Evolutionary conservation across 495 filamentous ascomycete genomes (phyloP).

Genomic region (Lineolata rhizophorae): DNA sequence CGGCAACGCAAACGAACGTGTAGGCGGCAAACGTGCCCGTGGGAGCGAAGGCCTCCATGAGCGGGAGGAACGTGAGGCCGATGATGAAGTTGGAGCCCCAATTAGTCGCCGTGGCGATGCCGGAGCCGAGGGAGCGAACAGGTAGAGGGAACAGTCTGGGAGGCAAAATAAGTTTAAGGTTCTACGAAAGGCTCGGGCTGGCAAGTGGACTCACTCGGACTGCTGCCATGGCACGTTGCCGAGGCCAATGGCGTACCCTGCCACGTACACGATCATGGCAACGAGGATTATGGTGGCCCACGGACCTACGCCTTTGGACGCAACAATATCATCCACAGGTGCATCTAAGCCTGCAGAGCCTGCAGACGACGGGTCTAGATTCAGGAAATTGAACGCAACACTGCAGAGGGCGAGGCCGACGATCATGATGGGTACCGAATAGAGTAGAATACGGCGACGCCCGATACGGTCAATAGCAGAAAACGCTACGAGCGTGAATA

Average conservation of each 20-base stretch:
- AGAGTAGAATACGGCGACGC: slow-evolving; percentile 58
- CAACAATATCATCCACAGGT: too few relatives aligned
- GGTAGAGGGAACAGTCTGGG: slow-evolving; percentile 49
- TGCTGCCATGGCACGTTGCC: slow-evolving; percentile 92
- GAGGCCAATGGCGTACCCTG: slow-evolving; percentile 67
- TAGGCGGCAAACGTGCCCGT: slow-evolving; percentile 64
- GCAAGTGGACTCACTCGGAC: slow-evolving; percentile 29
- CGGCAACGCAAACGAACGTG: slow-evolving; percentile 39
- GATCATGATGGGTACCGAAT: slow-evolving; percentile 70
- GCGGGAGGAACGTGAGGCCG: slow-evolving; percentile 63
- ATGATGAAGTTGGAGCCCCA: slow-evolving; percentile 81
- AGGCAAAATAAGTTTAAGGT: neutral
- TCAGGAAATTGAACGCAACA: slow-evolving; percentile 40
- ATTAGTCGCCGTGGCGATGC: slow-evolving; percentile 68
- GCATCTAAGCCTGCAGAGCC: too few relatives aligned
- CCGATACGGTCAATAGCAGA: slow-evolving; percentile 61
- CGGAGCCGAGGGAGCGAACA: slow-evolving; percentile 62
- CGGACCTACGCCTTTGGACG: too few relatives aligned
- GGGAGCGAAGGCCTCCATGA: slow-evolving; percentile 60
- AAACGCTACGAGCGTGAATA: slow-evolving; percentile 58
- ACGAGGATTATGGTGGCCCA: slow-evolving; percentile 34
- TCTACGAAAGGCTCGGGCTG: neutral
- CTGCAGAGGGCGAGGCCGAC: slow-evolving; percentile 44
- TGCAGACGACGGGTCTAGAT: slow-evolving; percentile 9
- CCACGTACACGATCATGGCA: slow-evolving; percentile 63